Evolutionary conservation across 352 stramenopile genomes (phyloP).

Genomic region (Globisporangium apiculatum): DNA sequence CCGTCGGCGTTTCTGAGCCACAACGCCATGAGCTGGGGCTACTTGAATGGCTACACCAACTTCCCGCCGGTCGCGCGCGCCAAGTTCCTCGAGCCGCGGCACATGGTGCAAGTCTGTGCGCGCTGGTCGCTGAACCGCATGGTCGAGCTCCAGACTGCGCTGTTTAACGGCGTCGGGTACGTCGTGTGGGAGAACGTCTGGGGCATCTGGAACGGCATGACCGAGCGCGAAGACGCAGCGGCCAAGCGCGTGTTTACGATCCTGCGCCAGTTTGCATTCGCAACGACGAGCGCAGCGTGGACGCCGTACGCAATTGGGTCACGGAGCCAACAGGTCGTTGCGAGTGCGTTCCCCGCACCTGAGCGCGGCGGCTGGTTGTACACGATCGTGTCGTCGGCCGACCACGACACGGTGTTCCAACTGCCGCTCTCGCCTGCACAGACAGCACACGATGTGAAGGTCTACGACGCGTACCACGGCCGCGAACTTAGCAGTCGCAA

Average conservation of each 20-base stretch:
- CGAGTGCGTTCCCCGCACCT: conserved; percentile 33
- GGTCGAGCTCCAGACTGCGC: conserved; percentile 54
- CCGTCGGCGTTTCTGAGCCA: conserved; percentile 49
- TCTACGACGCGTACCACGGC: conserved; percentile 67
- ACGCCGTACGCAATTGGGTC: conserved; percentile 33
- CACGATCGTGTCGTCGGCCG: conserved; percentile 48
- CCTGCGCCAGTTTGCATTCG: conserved; percentile 44
- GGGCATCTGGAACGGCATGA: conserved; percentile 84
- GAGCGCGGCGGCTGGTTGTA: conserved; percentile 31
- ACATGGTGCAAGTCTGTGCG: conserved; percentile 80
- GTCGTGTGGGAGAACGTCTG: conserved; percentile 88
- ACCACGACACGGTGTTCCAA: conserved; percentile 19
- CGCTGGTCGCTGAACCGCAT: conserved; percentile 74
- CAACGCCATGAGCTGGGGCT: conserved; percentile 82
- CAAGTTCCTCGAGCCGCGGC: conserved; percentile 75
- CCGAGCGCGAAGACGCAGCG: conserved; percentile 54
- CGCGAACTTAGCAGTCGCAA: conserved; percentile 19
- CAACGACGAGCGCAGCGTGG: conserved; percentile 40
- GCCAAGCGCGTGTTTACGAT: conserved; percentile 57
- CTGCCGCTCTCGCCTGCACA: conserved; percentile 25
- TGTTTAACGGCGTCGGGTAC: conserved; percentile 85
- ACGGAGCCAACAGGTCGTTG: conserved; percentile 25
- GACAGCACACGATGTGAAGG: conserved; percentile 13
- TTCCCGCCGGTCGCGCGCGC: conserved; percentile 56
- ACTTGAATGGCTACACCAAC: conserved; percentile 55